phyloP scores from a whole-genome alignment of 495 filamentous ascomycete genomes.

The Tuber aestivum region DNA sequence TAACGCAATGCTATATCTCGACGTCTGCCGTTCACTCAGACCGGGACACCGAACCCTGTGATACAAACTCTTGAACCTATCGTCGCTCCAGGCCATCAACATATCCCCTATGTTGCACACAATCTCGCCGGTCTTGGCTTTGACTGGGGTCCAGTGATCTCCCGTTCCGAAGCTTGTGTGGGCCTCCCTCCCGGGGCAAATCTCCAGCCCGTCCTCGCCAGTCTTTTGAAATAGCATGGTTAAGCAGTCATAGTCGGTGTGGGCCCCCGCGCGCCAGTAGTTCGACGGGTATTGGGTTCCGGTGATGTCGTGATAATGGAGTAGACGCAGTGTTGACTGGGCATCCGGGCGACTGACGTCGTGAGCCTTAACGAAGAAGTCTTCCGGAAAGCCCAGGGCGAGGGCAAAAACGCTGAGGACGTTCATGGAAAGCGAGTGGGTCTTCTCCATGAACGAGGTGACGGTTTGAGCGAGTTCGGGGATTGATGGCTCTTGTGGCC shows the following conservation, averaged over 20 bases:
- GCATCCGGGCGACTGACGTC: constrained; percentile 48
- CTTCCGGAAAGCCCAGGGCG: constrained; percentile 53
- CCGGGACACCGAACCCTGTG: constrained; percentile 57
- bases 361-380: constrained; percentile 56
- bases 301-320: constrained; percentile 54
- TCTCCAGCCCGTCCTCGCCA: constrained; percentile 59
- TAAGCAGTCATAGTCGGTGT: constrained; percentile 60
- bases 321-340: constrained; percentile 54
- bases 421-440: constrained; percentile 52
- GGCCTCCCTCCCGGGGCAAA: constrained; percentile 60
- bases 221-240: constrained; percentile 62
- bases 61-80: constrained; percentile 61
- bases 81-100: constrained; percentile 65
- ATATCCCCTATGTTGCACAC: constrained; percentile 65
- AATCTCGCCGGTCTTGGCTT: constrained; percentile 54
- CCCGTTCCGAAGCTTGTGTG: constrained; percentile 56
- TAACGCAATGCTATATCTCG: constrained; percentile 57
- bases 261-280: constrained; percentile 59
- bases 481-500: constrained; percentile 50
- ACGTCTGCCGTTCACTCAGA: constrained; percentile 52
- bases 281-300: constrained; percentile 47
- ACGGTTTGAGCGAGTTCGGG: constrained; percentile 49
- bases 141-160: constrained; percentile 59
- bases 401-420: constrained; percentile 58
- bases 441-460: constrained; percentile 52